These are phyloP conservation scores for Pisolithus tinctorius DNA, from an alignment of 768 basidiomycete genomes.

Conservation along the genomic window DNA sequence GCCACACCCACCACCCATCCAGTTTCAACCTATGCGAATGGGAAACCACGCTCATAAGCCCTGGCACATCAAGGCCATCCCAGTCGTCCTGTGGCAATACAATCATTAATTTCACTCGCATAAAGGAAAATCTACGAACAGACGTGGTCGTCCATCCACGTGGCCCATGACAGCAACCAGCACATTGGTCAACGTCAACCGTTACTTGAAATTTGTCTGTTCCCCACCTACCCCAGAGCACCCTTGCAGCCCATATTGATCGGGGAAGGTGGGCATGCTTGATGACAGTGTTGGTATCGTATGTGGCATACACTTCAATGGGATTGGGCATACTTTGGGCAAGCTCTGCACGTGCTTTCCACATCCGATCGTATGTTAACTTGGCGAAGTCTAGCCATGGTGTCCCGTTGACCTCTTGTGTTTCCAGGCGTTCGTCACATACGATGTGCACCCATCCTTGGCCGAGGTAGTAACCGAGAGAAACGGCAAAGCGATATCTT, in stretches of 20 bases:
- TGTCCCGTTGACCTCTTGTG: background rate
- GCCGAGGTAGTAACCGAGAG: background rate
- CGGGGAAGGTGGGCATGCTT: too few species aligned
- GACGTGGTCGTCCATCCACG: background rate
- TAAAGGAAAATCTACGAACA: background rate
- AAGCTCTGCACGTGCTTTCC: background rate
- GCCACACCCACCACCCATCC: background rate
- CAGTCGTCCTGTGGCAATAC: background rate
- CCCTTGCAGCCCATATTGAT: too few species aligned
- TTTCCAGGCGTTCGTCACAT: background rate
- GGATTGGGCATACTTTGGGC: background rate
- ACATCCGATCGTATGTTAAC: background rate
- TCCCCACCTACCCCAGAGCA: background rate
- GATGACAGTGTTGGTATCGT: too few species aligned
- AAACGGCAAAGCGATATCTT: background rate
- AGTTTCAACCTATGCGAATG: background rate
- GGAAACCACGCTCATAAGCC: background rate
- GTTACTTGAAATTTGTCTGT: background rate
- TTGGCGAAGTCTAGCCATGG: background rate
- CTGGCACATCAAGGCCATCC: background rate
- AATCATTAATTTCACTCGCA: background rate
- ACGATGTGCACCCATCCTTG: background rate
- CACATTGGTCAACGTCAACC: background rate
- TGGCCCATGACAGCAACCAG: background rate
- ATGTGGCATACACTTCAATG: background rate